Conservation (phyloP, 768 basidiomycete species). For the Trametes cinnabarina region DNA sequence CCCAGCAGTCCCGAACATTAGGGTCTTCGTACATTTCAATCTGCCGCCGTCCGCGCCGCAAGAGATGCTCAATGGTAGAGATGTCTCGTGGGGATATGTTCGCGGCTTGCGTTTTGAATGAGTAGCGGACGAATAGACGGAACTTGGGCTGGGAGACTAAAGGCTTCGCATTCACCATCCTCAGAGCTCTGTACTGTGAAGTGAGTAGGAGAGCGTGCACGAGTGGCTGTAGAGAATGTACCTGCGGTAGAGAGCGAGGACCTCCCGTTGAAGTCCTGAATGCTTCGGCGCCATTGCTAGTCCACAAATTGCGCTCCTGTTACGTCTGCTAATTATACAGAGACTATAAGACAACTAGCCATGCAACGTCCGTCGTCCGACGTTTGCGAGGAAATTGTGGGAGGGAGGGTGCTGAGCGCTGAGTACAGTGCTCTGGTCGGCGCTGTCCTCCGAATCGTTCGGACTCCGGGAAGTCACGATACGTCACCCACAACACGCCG, state of each 20-base stretch:
- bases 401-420: too few species aligned
- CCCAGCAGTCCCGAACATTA: slow-evolving; percentile 70
- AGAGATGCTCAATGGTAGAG: slow-evolving; percentile 67
- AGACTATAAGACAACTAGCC: background rate
- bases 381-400: too few species aligned
- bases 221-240: slow-evolving; percentile 24
- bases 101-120: slow-evolving; percentile 62
- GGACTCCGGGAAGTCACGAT: background rate
- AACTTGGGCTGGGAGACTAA: slow-evolving; percentile 59
- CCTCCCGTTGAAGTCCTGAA: slow-evolving; percentile 54
- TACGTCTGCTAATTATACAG: too few species aligned
- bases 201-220: background rate
- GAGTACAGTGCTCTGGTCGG: background rate
- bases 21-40: slow-evolving; percentile 67
- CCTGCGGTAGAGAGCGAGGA: slow-evolving; percentile 55
- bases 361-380: background rate
- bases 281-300: slow-evolving; percentile 29
- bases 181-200: slow-evolving; percentile 58
- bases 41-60: slow-evolving; percentile 67
- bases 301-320: background rate
- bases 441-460: background rate
- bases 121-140: slow-evolving; percentile 62
- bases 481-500: background rate
- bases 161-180: slow-evolving; percentile 72
- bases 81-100: slow-evolving; percentile 65